These are phyloP conservation scores for Thalassiosira hispida DNA, from an alignment of 352 stramenopile species.

Conservation along the genomic window DNA sequence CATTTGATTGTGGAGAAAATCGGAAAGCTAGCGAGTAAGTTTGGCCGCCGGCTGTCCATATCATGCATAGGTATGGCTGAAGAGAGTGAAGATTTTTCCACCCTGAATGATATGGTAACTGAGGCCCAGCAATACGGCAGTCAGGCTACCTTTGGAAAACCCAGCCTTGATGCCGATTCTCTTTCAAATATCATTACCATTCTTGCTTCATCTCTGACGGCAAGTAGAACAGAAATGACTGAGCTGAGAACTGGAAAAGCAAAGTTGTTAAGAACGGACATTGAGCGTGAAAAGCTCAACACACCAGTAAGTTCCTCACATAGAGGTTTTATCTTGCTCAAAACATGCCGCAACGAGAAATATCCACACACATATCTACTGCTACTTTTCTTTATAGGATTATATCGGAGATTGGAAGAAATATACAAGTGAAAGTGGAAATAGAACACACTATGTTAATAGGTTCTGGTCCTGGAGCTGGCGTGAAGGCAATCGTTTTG, in stretches of 20 bases:
- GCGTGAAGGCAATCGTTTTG: slow-evolving; percentile 32
- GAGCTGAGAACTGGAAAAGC: slow-evolving; percentile 30
- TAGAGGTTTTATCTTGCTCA: too few species aligned
- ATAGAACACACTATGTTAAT: slow-evolving; percentile 4
- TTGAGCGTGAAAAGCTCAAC: slow-evolving; percentile 36
- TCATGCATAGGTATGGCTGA: slow-evolving; percentile 66
- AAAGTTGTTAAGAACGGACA: slow-evolving; percentile 37
- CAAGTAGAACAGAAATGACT: slow-evolving; percentile 56
- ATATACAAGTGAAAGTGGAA: slow-evolving; percentile 17
- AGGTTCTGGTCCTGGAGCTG: slow-evolving; percentile 21
- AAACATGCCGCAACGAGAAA: too few species aligned
- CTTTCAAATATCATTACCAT: slow-evolving; percentile 49
- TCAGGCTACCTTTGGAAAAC: slow-evolving; percentile 45
- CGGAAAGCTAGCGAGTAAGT: slow-evolving; percentile 48
- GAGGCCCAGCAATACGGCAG: slow-evolving; percentile 52
- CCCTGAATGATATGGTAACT: slow-evolving; percentile 51
- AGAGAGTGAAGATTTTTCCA: slow-evolving; percentile 49
- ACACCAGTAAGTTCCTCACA: too few species aligned
- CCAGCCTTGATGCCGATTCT: slow-evolving; percentile 45
- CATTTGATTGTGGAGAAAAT: slow-evolving; percentile 29
- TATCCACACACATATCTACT: too few species aligned
- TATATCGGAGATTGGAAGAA: slow-evolving; percentile 34
- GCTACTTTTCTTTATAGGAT: too few species aligned
- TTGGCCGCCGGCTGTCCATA: slow-evolving; percentile 49
- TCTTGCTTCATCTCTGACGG: slow-evolving; percentile 26